These are phyloP conservation scores for Aquilaria agallochum DNA, from an alignment of 441 rosid species.

Conservation along the genomic window DNA sequence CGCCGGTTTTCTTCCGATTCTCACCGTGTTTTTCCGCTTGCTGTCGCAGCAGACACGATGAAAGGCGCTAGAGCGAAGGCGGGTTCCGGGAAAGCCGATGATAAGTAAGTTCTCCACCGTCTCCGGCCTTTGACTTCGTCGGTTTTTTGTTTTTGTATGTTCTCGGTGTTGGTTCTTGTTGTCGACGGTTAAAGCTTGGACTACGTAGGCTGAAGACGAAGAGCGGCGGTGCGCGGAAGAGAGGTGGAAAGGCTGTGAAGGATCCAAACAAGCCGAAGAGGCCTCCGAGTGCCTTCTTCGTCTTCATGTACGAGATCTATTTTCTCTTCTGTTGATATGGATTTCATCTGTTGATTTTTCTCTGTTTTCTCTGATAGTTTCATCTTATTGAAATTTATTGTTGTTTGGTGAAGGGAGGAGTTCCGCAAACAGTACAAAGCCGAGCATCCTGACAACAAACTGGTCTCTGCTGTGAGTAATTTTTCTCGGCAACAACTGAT, in stretches of 20 bases:
- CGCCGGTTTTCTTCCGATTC: conserved; percentile 12
- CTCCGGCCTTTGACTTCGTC: background rate
- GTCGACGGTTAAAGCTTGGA: background rate
- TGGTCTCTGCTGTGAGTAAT: conserved; percentile 65
- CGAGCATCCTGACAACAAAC: conserved; percentile 77
- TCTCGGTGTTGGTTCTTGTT: background rate
- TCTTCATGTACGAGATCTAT: conserved; percentile 47
- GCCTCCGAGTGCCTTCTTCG: conserved; percentile 71
- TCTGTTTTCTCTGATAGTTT: background rate
- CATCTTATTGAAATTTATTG: background rate
- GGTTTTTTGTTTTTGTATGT: background rate
- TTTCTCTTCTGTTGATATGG: background rate
- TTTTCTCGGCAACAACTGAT: background rate
- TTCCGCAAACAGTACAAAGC: conserved; percentile 59
- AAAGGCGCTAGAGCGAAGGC: conserved; percentile 57
- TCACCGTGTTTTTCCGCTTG: conserved; percentile 18
- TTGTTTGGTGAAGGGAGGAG: conserved; percentile 44
- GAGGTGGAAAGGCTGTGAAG: conserved; percentile 47
- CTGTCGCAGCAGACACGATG: conserved; percentile 47
- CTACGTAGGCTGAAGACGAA: conserved; percentile 47
- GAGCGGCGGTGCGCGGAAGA: conserved; percentile 32
- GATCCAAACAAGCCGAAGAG: conserved; percentile 82
- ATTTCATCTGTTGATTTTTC: background rate
- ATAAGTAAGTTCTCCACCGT: conserved; percentile 29
- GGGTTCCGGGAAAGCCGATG: conserved; percentile 26